These are phyloP conservation scores for Penicillium olsonii DNA, from an alignment of 2,329 filamentous ascomycete species.

Conservation along the genomic window DNA sequence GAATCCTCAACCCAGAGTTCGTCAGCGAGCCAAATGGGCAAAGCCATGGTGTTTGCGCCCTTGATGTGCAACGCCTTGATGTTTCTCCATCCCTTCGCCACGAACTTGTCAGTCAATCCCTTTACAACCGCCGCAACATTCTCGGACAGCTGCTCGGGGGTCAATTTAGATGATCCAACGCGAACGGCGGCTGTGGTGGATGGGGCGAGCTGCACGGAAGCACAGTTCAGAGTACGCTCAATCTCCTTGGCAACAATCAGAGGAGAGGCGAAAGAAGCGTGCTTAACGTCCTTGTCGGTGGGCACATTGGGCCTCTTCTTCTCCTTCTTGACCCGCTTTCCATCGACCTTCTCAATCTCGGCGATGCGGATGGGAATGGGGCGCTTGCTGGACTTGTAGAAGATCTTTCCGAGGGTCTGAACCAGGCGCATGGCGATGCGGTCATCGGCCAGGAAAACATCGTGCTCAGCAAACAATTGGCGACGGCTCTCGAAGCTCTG, in stretches of 20 bases:
- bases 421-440: slow-evolving; percentile 74
- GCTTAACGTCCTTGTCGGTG: slow-evolving; percentile 42
- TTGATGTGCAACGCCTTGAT: slow-evolving; percentile 86
- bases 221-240: slow-evolving; percentile 71
- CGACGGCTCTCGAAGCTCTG: slow-evolving; percentile 84
- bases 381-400: slow-evolving; percentile 86
- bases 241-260: slow-evolving; percentile 77
- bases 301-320: slow-evolving; percentile 45
- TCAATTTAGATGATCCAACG: slow-evolving; percentile 74
- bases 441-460: slow-evolving; percentile 91
- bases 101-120: slow-evolving; percentile 72
- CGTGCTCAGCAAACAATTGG: slow-evolving; percentile 81
- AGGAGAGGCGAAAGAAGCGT: slow-evolving; percentile 57
- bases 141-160: slow-evolving; percentile 72
- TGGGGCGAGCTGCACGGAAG: slow-evolving; percentile 77
- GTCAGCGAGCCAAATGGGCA: slow-evolving; percentile 92
- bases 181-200: slow-evolving; percentile 78
- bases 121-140: slow-evolving; percentile 75
- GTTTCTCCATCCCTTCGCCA: slow-evolving; percentile 85
- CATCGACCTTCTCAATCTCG: slow-evolving; percentile 61
- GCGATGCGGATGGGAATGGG: slow-evolving; percentile 80
- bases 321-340: slow-evolving; percentile 61
- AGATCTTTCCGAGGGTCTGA: slow-evolving; percentile 81
- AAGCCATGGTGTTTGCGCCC: slow-evolving; percentile 79
- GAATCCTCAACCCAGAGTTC: slow-evolving; percentile 84